These are phyloP conservation scores for Arthrinium phaeospermum DNA, from an alignment of 2,329 filamentous ascomycete species.

Conservation along the genomic window DNA sequence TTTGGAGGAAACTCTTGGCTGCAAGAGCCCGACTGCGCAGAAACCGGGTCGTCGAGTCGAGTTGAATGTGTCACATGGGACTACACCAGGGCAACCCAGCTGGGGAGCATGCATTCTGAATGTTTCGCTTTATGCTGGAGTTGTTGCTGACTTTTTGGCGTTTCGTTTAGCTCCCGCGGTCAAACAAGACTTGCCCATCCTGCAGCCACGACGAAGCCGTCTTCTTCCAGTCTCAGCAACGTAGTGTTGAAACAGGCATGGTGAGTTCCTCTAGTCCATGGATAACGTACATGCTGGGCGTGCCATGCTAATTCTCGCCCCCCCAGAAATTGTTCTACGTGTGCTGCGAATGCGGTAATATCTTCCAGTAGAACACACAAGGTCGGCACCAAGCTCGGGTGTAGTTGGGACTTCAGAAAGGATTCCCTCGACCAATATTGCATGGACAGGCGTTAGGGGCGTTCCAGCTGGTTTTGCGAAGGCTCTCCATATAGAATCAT, in stretches of 20 bases:
- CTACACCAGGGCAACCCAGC: slow-evolving; percentile 15
- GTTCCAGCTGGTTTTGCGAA: not conserved
- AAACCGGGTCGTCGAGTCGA: slow-evolving; percentile 1
- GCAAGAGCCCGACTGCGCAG: not conserved
- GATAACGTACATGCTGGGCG: not conserved
- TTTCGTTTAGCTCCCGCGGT: slow-evolving; percentile 80
- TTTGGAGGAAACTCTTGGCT: not conserved
- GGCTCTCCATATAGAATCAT: slow-evolving; percentile 2
- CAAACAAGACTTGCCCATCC: slow-evolving; percentile 82
- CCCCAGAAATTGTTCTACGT: slow-evolving; percentile 88
- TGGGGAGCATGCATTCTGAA: slow-evolving; percentile 32
- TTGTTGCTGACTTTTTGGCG: slow-evolving; percentile 45
- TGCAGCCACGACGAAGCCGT: slow-evolving; percentile 91
- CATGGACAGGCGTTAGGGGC: slow-evolving; percentile 19
- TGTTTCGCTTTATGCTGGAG: slow-evolving; percentile 34
- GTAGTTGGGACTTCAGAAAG: not conserved
- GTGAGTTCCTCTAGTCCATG: slow-evolving; percentile 57
- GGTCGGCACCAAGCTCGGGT: not conserved
- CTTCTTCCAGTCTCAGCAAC: slow-evolving; percentile 98
- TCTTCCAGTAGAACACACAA: slow-evolving; percentile 64
- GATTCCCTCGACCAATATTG: not conserved
- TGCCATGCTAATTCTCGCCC: slow-evolving; percentile 15
- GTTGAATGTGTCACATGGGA: slow-evolving; percentile 4
- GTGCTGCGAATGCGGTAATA: slow-evolving; percentile 91
- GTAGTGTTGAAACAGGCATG: slow-evolving; percentile 97